These are phyloP conservation scores for Pterocarpus macrocarpus DNA, from an alignment of 306 rosid species.

Conservation along the genomic window DNA sequence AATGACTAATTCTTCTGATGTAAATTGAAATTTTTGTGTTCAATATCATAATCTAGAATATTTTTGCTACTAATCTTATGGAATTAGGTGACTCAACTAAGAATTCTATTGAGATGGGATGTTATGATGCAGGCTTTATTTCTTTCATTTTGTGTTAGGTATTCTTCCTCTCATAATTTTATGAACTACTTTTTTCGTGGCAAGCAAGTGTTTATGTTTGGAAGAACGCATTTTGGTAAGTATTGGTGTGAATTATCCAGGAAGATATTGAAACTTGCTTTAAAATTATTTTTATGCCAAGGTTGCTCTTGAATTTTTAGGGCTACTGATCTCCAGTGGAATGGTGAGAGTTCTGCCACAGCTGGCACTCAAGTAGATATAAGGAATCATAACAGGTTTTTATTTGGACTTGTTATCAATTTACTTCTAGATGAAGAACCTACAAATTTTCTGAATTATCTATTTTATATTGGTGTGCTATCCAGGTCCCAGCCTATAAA, in stretches of 20 bases:
- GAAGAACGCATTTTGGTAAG: slow-evolving; percentile 90
- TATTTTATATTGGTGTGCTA: slow-evolving; percentile 23
- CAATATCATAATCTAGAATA: slow-evolving; percentile 88
- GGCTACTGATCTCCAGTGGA: slow-evolving; percentile 93
- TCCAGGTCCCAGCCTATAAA: slow-evolving; percentile 79
- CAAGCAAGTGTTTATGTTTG: slow-evolving; percentile 72
- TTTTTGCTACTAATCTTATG: slow-evolving; percentile 61
- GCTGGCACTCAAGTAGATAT: slow-evolving; percentile 88
- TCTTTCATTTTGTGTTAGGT: background rate
- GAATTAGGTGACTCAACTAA: slow-evolving; percentile 56
- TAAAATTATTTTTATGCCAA: background rate
- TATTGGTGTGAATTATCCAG: background rate
- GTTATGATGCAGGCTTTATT: background rate
- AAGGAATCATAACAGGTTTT: slow-evolving; percentile 91
- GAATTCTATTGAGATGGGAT: slow-evolving; percentile 62
- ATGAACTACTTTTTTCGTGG: slow-evolving; percentile 51
- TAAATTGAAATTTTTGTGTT: background rate
- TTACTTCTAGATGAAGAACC: slow-evolving; percentile 10
- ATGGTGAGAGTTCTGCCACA: slow-evolving; percentile 86
- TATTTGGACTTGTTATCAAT: slow-evolving; percentile 29
- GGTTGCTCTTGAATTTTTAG: slow-evolving; percentile 49
- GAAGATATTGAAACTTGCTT: background rate
- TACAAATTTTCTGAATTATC: slow-evolving; percentile 30
- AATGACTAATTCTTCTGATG: slow-evolving; percentile 31
- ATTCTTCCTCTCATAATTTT: slow-evolving; percentile 45